These are phyloP conservation scores for Leccinum ochraceum DNA, from an alignment of 768 basidiomycete species.

Conservation along the genomic window DNA sequence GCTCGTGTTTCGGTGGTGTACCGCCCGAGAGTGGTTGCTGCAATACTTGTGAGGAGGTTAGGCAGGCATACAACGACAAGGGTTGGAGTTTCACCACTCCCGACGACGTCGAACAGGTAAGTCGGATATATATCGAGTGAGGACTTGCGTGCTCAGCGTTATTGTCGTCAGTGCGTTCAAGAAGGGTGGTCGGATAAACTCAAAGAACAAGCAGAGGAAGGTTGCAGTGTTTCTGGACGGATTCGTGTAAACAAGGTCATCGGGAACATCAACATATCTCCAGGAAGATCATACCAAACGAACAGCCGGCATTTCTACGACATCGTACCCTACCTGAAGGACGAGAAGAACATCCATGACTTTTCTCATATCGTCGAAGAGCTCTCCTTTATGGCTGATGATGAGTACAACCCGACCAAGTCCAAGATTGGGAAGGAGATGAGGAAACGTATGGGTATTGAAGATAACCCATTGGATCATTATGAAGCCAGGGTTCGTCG, in stretches of 20 bases:
- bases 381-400: conserved; percentile 77
- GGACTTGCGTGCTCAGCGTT: background rate
- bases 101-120: conserved; percentile 88
- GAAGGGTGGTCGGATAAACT: conserved; percentile 97
- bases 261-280: conserved; percentile 93
- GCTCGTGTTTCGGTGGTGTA: conserved; percentile 92
- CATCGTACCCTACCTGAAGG: conserved; percentile 91
- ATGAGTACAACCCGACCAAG: conserved; percentile 75
- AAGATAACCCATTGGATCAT: conserved; percentile 74
- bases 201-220: conserved; percentile 88
- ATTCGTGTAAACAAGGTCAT: conserved; percentile 97
- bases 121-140: conserved; percentile 23
- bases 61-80: conserved; percentile 83
- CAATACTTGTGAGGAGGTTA: conserved; percentile 94
- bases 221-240: conserved; percentile 90
- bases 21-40: conserved; percentile 83
- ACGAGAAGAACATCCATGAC: conserved; percentile 87
- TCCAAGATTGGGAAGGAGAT: conserved; percentile 59
- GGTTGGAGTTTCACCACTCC: conserved; percentile 97
- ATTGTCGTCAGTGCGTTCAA: conserved; percentile 65
- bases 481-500: conserved; percentile 55
- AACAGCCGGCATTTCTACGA: conserved; percentile 79
- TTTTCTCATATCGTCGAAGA: conserved; percentile 88
- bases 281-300: conserved; percentile 93
- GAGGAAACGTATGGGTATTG: conserved; percentile 73